Conservation (phyloP, 768 basidiomycete species). For the Cystofilobasidium ferigula region DNA sequence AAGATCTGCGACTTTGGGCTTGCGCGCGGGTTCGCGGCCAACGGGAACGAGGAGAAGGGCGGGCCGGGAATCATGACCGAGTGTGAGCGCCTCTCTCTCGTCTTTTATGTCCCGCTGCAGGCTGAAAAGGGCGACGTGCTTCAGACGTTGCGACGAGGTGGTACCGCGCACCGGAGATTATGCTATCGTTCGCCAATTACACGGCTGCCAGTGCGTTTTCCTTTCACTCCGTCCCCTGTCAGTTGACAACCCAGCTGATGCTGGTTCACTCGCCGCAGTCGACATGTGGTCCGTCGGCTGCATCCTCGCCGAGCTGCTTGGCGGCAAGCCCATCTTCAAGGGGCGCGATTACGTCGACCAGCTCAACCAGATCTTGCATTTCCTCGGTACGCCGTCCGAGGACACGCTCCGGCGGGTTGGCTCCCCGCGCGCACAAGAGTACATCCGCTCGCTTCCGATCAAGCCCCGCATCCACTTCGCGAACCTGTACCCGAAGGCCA, state of each 20-base stretch:
- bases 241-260: not conserved
- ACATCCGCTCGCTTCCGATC: slow-evolving; percentile 94
- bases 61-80: slow-evolving; percentile 90
- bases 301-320: slow-evolving; percentile 44
- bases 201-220: slow-evolving; percentile 39
- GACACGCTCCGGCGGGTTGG: slow-evolving; percentile 93
- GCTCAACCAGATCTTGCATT: slow-evolving; percentile 92
- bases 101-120: not conserved
- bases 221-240: not conserved
- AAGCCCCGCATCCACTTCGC: slow-evolving; percentile 87
- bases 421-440: slow-evolving; percentile 89
- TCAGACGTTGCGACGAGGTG: slow-evolving; percentile 24
- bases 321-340: slow-evolving; percentile 32
- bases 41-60: slow-evolving; percentile 33
- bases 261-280: slow-evolving; percentile 28
- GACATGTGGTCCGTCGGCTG: slow-evolving; percentile 45
- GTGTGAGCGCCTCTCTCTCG: slow-evolving; percentile 45
- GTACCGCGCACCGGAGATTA: slow-evolving; percentile 60
- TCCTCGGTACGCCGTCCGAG: slow-evolving; percentile 94
- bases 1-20: slow-evolving; percentile 95
- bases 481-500: slow-evolving; percentile 84
- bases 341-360: slow-evolving; percentile 72
- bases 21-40: slow-evolving; percentile 83
- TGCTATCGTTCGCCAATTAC: slow-evolving; percentile 57
- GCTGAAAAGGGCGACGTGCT: not conserved